Conservation (phyloP, 192 early-diverging fungal genomes). For the Backusella luteola region DNA sequence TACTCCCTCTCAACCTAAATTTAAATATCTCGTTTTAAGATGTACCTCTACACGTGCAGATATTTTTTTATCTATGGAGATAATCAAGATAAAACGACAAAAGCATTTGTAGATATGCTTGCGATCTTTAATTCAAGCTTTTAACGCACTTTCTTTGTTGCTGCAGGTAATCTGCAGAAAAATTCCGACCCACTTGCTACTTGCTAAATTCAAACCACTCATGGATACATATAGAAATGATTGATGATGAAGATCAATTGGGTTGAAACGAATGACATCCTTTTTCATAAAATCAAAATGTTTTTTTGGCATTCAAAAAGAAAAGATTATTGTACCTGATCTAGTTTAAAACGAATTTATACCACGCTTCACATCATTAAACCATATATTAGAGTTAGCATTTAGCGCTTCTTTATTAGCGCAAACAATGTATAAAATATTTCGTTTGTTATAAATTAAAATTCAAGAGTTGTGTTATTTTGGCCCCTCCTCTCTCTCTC, state of each 20-base stretch:
- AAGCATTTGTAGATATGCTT: not conserved
- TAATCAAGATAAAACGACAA: not conserved
- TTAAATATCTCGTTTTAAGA: not conserved
- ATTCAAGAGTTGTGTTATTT: not conserved
- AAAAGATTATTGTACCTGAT: not conserved
- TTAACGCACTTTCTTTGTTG: not conserved
- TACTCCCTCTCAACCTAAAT: not conserved
- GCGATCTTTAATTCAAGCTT: not conserved
- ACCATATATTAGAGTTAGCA: not conserved
- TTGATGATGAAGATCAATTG: not conserved
- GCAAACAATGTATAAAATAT: not conserved
- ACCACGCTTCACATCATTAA: not conserved
- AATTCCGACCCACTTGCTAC: not conserved
- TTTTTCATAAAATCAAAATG: not conserved
- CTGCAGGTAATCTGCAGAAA: not conserved
- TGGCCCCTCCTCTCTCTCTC: not conserved
- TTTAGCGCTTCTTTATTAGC: conserved; percentile 1
- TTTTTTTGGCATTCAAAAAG: not conserved
- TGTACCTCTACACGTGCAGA: not conserved
- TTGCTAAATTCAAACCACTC: not conserved
- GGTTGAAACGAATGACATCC: not conserved
- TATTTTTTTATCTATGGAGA: not conserved
- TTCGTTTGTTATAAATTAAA: not conserved
- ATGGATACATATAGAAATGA: not conserved
- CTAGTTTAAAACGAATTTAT: not conserved